Evolutionary conservation across 345 rosid species (phyloP).

Genomic region (Pseudoturritis turrita): DNA sequence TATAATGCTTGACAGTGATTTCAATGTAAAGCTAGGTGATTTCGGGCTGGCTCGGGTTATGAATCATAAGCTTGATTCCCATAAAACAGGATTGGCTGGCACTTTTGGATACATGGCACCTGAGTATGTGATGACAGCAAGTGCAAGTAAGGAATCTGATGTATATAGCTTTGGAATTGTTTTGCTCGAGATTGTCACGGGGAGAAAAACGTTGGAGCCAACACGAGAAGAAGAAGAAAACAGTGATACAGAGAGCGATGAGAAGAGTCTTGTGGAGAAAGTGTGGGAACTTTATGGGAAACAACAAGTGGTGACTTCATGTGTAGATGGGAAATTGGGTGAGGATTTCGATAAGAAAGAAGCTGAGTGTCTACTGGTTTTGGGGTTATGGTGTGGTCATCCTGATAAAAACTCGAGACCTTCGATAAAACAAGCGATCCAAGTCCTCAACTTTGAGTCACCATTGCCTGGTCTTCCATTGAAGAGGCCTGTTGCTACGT

Average conservation of each 20-base stretch:
- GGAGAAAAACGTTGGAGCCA: constrained; percentile 28
- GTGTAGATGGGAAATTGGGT: constrained; percentile 24
- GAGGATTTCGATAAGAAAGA: constrained; percentile 14
- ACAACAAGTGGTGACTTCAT: not conserved
- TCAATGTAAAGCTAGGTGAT: constrained; percentile 46
- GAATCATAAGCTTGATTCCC: constrained; percentile 37
- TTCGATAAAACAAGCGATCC: constrained; percentile 45
- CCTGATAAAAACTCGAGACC: constrained; percentile 35
- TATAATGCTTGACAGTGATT: constrained; percentile 33
- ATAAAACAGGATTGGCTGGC: constrained; percentile 38
- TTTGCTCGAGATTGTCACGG: constrained; percentile 35
- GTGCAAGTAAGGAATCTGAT: constrained; percentile 39
- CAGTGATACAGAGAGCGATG: not conserved
- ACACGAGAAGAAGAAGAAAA: not conserved
- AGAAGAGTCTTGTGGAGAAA: constrained; percentile 37
- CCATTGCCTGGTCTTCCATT: constrained; percentile 43
- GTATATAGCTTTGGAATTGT: constrained; percentile 43
- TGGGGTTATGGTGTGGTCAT: constrained; percentile 35
- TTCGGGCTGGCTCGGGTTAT: constrained; percentile 38
- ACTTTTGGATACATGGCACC: constrained; percentile 50
- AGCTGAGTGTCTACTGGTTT: constrained; percentile 22
- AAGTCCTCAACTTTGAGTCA: constrained; percentile 39
- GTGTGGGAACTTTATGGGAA: constrained; percentile 39
- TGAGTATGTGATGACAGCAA: constrained; percentile 28
- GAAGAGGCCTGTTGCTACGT: constrained; percentile 38